Percentiles rank a stretch among this genome's conserved stretches.
Conservation (phyloP, 73 alveolate genomes). For the Blepharisma stoltei region DNA sequence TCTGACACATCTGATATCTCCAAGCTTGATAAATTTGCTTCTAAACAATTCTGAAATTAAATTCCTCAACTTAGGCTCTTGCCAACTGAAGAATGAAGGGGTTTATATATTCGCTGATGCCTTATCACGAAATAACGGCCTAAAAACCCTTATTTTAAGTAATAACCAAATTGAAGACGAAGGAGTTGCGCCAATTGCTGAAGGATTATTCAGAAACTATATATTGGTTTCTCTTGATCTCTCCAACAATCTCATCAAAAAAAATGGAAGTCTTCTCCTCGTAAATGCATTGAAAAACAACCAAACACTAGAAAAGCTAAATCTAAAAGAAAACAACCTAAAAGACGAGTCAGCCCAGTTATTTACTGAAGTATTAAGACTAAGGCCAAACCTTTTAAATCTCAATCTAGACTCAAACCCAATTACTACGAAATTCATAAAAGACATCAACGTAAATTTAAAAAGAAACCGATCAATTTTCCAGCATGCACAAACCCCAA, state of each 20-base stretch:
- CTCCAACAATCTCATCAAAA: background rate
- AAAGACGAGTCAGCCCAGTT: slow-evolving; percentile 16
- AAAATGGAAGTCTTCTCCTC: background rate
- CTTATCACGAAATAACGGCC: slow-evolving; percentile 27
- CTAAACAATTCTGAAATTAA: background rate
- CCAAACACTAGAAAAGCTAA: slow-evolving; percentile 7
- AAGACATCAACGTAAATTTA: background rate
- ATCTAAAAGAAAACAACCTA: background rate
- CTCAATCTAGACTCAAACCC: slow-evolving; percentile 26
- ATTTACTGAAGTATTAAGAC: slow-evolving; percentile 14
- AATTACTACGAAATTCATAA: background rate
- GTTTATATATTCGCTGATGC: slow-evolving; percentile 39
- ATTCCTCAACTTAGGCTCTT: background rate
- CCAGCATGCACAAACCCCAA: background rate
- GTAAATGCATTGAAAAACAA: slow-evolving; percentile 1
- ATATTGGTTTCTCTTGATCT: background rate
- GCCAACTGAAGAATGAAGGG: slow-evolving; percentile 29
- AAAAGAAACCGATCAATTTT: background rate
- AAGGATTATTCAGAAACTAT: slow-evolving; percentile 26
- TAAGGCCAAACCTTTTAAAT: background rate
- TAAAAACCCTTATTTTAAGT: slow-evolving; percentile 28
- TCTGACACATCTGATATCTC: slow-evolving; percentile 3
- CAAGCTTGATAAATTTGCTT: background rate
- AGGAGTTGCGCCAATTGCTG: slow-evolving; percentile 37
- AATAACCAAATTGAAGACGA: slow-evolving; percentile 42